Evolutionary conservation across 768 basidiomycete species (phyloP).

Genomic region (Neoboletus magnificus): DNA sequence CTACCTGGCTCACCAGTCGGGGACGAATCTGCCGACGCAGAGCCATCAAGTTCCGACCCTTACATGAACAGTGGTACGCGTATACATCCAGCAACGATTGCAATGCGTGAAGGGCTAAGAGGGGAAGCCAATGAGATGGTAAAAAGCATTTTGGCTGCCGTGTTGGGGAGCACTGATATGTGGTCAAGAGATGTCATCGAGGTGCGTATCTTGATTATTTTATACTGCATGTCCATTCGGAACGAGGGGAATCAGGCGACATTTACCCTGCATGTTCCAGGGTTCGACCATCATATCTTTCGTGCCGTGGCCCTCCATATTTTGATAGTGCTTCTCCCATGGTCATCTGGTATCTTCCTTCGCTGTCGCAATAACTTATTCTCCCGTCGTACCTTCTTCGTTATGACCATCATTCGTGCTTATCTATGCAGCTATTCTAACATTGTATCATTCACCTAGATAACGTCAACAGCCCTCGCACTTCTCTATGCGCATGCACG

Average conservation of each 20-base stretch:
- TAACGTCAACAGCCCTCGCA: conserved; percentile 30
- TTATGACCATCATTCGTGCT: not conserved
- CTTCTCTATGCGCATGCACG: conserved; percentile 26
- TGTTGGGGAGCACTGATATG: conserved; percentile 35
- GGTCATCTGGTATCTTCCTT: conserved; percentile 46
- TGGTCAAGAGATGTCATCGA: conserved; percentile 60
- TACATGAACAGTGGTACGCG: conserved; percentile 41
- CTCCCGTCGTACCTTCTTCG: not conserved
- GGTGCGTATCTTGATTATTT: conserved; percentile 17
- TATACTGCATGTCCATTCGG: conserved; percentile 2
- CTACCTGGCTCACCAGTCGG: conserved; percentile 11
- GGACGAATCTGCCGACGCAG: conserved; percentile 6
- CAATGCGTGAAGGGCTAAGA: conserved; percentile 60
- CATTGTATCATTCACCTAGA: conserved; percentile 7
- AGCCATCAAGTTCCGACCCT: conserved; percentile 31
- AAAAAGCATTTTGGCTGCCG: conserved; percentile 41
- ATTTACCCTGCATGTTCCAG: conserved; percentile 48
- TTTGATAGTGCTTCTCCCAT: conserved; percentile 29
- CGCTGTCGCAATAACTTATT: not conserved
- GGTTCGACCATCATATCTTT: conserved; percentile 18
- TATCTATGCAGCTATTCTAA: conserved; percentile 16
- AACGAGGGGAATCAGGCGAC: conserved; percentile 28
- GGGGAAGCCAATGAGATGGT: conserved; percentile 76
- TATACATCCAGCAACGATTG: conserved; percentile 65
- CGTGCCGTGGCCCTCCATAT: not conserved